These are phyloP conservation scores for Arthrobotrys sinensis DNA, from an alignment of 2,329 filamentous ascomycete species.

Conservation along the genomic window DNA sequence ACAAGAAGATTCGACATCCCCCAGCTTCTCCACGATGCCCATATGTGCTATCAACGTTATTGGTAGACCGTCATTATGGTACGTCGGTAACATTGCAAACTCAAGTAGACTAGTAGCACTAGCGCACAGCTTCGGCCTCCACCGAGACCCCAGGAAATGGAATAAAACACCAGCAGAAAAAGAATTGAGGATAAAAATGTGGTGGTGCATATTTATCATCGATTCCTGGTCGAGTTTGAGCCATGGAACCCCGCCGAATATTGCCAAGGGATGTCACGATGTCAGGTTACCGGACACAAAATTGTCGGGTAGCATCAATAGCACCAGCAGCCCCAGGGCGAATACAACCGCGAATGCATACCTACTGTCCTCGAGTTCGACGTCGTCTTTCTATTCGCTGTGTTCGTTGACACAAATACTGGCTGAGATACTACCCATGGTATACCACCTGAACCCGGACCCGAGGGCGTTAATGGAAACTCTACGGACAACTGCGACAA, in stretches of 20 bases:
- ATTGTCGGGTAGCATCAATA: background rate
- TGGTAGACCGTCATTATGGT: slow-evolving; percentile 74
- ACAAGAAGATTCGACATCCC: slow-evolving; percentile 74
- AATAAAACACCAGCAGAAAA: slow-evolving; percentile 72
- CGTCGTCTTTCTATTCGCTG: slow-evolving; percentile 70
- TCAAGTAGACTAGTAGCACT: slow-evolving; percentile 72
- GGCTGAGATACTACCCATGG: slow-evolving; percentile 58
- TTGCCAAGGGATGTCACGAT: slow-evolving; percentile 70
- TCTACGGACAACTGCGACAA: slow-evolving; percentile 28
- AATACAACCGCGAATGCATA: slow-evolving; percentile 65
- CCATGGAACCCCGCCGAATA: slow-evolving; percentile 72
- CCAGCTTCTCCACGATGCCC: slow-evolving; percentile 74
- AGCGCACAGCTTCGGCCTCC: slow-evolving; percentile 73
- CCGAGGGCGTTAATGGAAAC: slow-evolving; percentile 26
- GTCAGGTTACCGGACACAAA: slow-evolving; percentile 69
- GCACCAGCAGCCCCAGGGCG: slow-evolving; percentile 23
- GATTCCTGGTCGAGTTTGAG: slow-evolving; percentile 73
- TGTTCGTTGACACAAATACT: slow-evolving; percentile 69
- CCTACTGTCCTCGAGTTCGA: slow-evolving; percentile 62
- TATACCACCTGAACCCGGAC: slow-evolving; percentile 52
- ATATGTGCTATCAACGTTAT: slow-evolving; percentile 75
- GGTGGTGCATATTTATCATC: slow-evolving; percentile 73
- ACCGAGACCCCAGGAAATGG: slow-evolving; percentile 72
- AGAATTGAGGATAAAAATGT: slow-evolving; percentile 71
- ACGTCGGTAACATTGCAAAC: slow-evolving; percentile 73